Evolutionary conservation across 768 basidiomycete species (phyloP), one percentile per base, ranked within the genome.

Genomic region (Coprinopsis strossmayeri): DNA sequence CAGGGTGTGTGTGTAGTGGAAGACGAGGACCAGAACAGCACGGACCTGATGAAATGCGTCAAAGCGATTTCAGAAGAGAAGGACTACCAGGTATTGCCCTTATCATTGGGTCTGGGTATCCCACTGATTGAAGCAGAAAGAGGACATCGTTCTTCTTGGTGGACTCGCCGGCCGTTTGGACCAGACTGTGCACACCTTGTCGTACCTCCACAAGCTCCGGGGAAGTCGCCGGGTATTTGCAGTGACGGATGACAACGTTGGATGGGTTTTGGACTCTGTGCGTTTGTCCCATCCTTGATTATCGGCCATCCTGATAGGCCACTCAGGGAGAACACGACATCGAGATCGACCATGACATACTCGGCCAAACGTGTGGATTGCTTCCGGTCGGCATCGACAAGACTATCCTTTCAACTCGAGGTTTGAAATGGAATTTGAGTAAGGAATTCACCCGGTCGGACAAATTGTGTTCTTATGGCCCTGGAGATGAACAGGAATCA

Each of bases 1-100:
- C 34, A 93, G 90, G 82, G 78, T 26, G 87, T 96, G 2, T 60
- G 64, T 0, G 68, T 95, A 30, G 59, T 81, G 0, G 65, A 79
- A 45, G 94, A 96, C 57, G 54, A 68, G 0, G 80, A 87, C 60
- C 84, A 91, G 61, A 65, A 91, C 59, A 78, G 91, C n/a, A 98
- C 95, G 0, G 96, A 99, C 62, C 74, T 99, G 50, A 91, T 90
- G 86, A 99, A 99, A 66, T 98, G 93, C 58, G 66, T 98, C 1
- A 39, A 56, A 4, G 73, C 81, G 3, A 59, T 97, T 2, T 63
- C 77, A 41, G 76, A 78, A 46, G 73, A 70, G 50, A 90, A 93
- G 57, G 50, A 56, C 15, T 53, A 55, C 53, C 67, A 55, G 81
- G 79, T 43, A 41, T 60, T 17, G 12, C 27, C 18, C n/a, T 43